Evolutionary conservation across 164 flowering plant genomes (phyloP), one percentile per base, ranked within the genome.

Genomic region (Euptelea pleiosperma): DNA sequence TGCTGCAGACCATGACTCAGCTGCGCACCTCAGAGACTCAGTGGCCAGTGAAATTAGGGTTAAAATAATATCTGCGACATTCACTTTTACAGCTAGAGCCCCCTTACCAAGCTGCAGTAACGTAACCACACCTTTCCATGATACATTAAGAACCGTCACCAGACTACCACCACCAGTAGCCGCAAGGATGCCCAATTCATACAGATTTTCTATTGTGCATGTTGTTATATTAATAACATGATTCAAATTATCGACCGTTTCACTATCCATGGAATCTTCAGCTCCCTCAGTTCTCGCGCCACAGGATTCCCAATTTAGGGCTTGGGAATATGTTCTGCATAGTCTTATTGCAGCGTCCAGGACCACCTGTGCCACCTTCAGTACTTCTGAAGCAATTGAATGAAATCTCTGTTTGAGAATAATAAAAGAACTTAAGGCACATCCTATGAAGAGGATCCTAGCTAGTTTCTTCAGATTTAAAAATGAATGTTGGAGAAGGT

Each of bases 91-190:
- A 44, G 81, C 82, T 67, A 88, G 59, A 53, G 60, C 74, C 33
- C 79, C 81, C 53, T 79, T 81, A 34, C 78, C 80, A 30, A 79
- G 80, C 75, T 86, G 97, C 75, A 93, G 88, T 73, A 93, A 70
- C 31, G 79, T 68, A 52, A 93, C 87, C 33, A 93, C 93, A 54
- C 97, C 96, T 81, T 93, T 93, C 99, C 97, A 93, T 59, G 99
- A 86, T 52, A 77, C 40, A 71, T 93, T 93, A 16, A 93, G 92
- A 61, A 93, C 66, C 30, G 70, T 69, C 8, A 88, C 96, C 45
- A 88, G 73, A 64, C 68, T 80, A 30, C 96, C 97, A 53, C 96
- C 99, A 75, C 69, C 86, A 73, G 70, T 72, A 47, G 95, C 95
- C 14, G 99, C 91, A 73, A 84, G 47, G 53, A 75, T 71, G 16